These are phyloP conservation scores for Wickerhamomyces sydowiorum DNA, from an alignment of 805 yeast genomes.

Conservation along the genomic window DNA sequence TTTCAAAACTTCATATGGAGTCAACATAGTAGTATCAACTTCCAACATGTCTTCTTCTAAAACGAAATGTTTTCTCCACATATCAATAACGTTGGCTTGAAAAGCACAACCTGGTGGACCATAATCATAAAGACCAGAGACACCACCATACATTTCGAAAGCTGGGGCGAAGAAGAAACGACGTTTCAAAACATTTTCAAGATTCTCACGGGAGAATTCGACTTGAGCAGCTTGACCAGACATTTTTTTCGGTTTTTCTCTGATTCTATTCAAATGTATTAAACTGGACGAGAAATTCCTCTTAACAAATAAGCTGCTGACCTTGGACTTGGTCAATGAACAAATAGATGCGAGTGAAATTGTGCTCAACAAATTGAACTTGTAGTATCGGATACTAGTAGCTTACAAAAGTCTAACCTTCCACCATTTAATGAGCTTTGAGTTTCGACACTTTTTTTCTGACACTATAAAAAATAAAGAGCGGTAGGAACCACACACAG, in stretches of 20 bases:
- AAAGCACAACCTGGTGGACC: constrained; percentile 99
- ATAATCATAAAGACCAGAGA: constrained; percentile 93
- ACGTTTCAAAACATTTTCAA: constrained; percentile 89
- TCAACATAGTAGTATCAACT: constrained; percentile 96
- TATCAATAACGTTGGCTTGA: constrained; percentile 91
- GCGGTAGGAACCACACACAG: neutral
- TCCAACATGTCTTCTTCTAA: constrained; percentile 98
- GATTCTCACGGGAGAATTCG: constrained; percentile 72
- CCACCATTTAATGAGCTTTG: no score
- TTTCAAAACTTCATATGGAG: constrained; percentile 96
- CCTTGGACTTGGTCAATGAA: neutral
- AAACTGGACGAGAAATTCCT: neutral
- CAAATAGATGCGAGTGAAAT: neutral
- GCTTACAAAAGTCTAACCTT: no score
- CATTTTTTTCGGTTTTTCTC: constrained; percentile 6
- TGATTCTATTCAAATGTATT: no score
- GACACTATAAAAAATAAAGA: neutral
- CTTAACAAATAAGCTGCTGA: neutral
- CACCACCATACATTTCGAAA: constrained; percentile 97
- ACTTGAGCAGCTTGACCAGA: constrained; percentile 24
- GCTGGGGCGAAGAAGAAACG: constrained; percentile 98
- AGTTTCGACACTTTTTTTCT: neutral
- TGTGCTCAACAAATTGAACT: neutral
- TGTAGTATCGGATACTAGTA: no score
- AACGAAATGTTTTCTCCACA: constrained; percentile 96